These are phyloP conservation scores for Intubia oerlemansii DNA, from an alignment of 2,329 filamentous ascomycete genomes.

Conservation along the genomic window DNA sequence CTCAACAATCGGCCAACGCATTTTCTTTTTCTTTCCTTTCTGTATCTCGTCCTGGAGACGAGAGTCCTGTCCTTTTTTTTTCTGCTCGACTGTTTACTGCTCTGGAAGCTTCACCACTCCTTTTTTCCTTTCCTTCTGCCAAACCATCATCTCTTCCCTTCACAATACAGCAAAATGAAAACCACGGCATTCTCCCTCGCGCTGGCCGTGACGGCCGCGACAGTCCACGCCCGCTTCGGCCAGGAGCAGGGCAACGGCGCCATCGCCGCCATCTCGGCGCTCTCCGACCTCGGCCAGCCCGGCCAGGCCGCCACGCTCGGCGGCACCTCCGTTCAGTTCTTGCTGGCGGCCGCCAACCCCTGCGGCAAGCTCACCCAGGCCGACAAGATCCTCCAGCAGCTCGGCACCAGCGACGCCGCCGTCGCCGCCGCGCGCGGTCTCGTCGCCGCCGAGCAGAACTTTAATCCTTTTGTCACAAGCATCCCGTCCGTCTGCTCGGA, in stretches of 20 bases:
- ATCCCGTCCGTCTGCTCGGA: constrained; percentile 44
- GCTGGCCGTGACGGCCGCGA: constrained; percentile 1
- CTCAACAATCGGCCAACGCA: too few relatives aligned
- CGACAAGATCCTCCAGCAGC: constrained; percentile 38
- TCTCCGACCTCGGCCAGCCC: constrained; percentile 29
- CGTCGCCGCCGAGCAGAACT: constrained; percentile 10
- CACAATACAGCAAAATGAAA: too few relatives aligned
- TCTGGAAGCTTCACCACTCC: too few relatives aligned
- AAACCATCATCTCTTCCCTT: not conserved
- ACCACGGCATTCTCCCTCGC: not conserved
- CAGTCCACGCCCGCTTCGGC: constrained; percentile 31
- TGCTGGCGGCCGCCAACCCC: constrained; percentile 31
- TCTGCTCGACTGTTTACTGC: constrained; percentile 1
- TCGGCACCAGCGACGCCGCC: constrained; percentile 35
- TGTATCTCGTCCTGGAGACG: too few relatives aligned
- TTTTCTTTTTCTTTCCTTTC: too few relatives aligned
- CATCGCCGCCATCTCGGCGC: constrained; percentile 28
- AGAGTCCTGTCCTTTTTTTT: constrained; percentile 11
- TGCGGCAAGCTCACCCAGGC: constrained; percentile 32
- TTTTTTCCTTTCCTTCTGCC: constrained; percentile 1
- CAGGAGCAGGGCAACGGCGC: constrained; percentile 34
- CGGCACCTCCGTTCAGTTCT: constrained; percentile 34
- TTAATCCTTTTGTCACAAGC: constrained; percentile 29
- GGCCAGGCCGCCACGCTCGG: constrained; percentile 41
- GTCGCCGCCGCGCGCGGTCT: constrained; percentile 30